Percentiles rank a stretch among this genome's conserved stretches.
phyloP scores from a whole-genome alignment of 1,139 yeast species.

The Geotrichum carabidarum region DNA sequence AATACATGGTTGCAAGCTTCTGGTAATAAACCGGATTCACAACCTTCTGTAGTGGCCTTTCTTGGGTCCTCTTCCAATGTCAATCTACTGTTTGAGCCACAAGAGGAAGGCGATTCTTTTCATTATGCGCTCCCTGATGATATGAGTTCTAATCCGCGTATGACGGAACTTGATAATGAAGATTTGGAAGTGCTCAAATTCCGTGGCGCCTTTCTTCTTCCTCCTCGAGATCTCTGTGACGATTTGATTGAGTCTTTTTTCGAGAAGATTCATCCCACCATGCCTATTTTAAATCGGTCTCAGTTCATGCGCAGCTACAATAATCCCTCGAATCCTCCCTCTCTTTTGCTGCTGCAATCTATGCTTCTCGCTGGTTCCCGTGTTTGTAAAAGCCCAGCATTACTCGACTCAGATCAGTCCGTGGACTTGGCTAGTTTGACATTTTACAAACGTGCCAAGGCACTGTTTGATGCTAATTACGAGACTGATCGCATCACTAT shows the following conservation, averaged over 20 bases:
- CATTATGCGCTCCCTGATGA: conserved; percentile 38
- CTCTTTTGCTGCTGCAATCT: conserved; percentile 63
- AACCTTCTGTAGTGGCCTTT: conserved; percentile 28
- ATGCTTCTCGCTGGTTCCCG: conserved; percentile 67
- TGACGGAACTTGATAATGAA: conserved; percentile 50
- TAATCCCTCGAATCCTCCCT: conserved; percentile 62
- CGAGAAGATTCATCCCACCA: conserved; percentile 60
- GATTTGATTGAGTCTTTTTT: conserved; percentile 62
- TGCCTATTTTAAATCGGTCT: conserved; percentile 66
- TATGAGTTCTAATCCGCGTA: conserved; percentile 27
- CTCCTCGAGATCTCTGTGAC: conserved; percentile 56
- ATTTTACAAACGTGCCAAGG: conserved; percentile 72
- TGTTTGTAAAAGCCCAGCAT: conserved; percentile 52
- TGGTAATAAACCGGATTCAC: conserved; percentile 35
- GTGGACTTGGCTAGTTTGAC: conserved; percentile 57
- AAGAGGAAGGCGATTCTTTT: conserved; percentile 31
- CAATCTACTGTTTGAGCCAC: conserved; percentile 34
- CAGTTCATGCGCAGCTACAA: conserved; percentile 55
- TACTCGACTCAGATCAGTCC: conserved; percentile 54
- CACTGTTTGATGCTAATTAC: conserved; percentile 65
- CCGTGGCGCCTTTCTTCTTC: conserved; percentile 68
- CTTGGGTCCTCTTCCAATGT: conserved; percentile 36
- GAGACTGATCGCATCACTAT: conserved; percentile 66
- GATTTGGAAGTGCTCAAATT: conserved; percentile 64
- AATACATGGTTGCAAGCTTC: conserved; percentile 36